Base-by-base conservation (phyloP, 2,329 filamentous ascomycete genomes). In the Dendrostoma leiphaemia region DNA sequence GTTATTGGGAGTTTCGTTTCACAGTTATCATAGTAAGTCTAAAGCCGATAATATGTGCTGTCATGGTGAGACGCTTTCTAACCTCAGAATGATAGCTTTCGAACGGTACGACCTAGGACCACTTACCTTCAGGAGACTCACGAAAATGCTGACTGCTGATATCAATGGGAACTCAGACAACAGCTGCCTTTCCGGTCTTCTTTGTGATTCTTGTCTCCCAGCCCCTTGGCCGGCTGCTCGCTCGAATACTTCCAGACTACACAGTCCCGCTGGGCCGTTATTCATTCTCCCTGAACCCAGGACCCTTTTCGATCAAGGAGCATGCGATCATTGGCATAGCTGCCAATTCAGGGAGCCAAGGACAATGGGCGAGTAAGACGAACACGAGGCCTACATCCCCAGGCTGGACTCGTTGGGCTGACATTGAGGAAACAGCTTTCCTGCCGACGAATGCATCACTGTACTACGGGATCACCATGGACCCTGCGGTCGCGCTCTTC, bases 311-410 rank as follows among this genome's bases (percentile, higher is more conserved):
- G 2, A 29, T 55, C 37, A 62, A 62, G 34, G 60, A 62, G 19
- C 60, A 60, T 41, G 60, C 53, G 7, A 59, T 62, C 17, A 59
- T 62, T 38, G 59, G 58, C n/a, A 62, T 62, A n/a, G 59, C 54
- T 38, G 60, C 60, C 9, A 60, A 60, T 21, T 57, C 60, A 12
- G 60, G 60, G 8, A 60, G 58, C 44, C 52, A 51, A 24, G 58
- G 59, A 6, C 58, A 62, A 43, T 60, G 56, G 57, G 56, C 58
- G 1, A 54, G 52, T 54, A 24, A 54, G 13, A 37, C 29, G 8
- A 23, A 31, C 5, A 26, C n/a, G 38, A 37, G 12, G 23, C 21
- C n/a, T 9, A 53, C 51, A 13, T n/a, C n/a, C n/a, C n/a, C n/a
- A n/a, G n/a, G n/a, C n/a, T n/a, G n/a, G n/a, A n/a, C n/a, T n/a